Evolutionary conservation across 371 early-diverging fungal species (phyloP), one percentile per base, ranked within the genome.

Genomic region (Syncephalis fuscata): DNA sequence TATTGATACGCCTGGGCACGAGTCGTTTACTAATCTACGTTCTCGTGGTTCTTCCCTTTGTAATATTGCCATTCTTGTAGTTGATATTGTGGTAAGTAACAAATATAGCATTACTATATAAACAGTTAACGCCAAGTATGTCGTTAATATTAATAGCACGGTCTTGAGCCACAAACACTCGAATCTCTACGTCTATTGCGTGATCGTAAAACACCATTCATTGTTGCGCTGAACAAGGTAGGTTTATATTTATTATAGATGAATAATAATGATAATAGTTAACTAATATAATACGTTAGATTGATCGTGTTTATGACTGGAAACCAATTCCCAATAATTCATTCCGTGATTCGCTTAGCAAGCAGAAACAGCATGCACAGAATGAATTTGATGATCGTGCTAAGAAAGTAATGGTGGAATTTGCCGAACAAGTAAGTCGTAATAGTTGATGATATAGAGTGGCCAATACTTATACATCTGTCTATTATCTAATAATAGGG

Each of bases 1-100:
- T 51, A 99, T 99, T 57, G 99, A 99, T 70, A 99, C 99, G 1
- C 99, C 99, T 20, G 99, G 99, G 52, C 99, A 99, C 88, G 99
- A 98, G 64, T 93, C 97, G 49, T 99, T 99, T 71, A 87, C 96
- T 44, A 99, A 99, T 74, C 68, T 99, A 65, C 76, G 99, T 52
- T 82, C 90, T 21, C 82, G 99, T 63, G 99, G 99, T 41, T 94
- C 95, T 36, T 96, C 96, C 7, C 82, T 99, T 48, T 99, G 99
- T 78, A 96, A 99, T 79, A 94, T 99, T 63, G 99, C 99, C 46
- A 89, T 99, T 48, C 75, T 99, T 52, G 99, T 99, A 7, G 96
- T 99, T 45, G 99, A 99, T 68, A 97, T 99, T 55, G 88, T 98
- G 32, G 32, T 32, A 32, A 32, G 32, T 32, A 32, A 82, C 53